Base-by-base conservation (phyloP, 495 filamentous ascomycete species). In the Sabuloglossum arenarium region DNA sequence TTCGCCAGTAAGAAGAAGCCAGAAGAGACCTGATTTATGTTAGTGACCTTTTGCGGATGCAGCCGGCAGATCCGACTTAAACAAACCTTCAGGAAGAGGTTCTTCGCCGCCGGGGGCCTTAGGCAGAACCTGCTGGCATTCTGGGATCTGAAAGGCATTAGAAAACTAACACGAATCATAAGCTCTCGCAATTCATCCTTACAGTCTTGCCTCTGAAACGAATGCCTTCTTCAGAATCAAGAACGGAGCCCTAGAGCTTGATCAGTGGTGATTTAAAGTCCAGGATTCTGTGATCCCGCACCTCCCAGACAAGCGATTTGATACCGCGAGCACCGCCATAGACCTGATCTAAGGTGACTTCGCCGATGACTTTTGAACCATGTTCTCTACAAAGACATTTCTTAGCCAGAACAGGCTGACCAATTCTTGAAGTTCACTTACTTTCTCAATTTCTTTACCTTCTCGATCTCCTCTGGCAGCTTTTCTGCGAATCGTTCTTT, bases 281-380 rank as follows among this genome's bases (percentile, higher is more conserved):
- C 24, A 53, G 9, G 14, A 5, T 0, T 27, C 43, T 9, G 28
- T 1, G 1, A 21, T 32, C 11, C 67, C 75, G 52, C 54, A 81
- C 79, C 75, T 98, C 91, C 91, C 91, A 97, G 56, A 97, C 91
- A 56, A 98, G 81, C 62, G 83, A 85, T 76, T 97, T 98, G 72
- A 98, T 93, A 60, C 91, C 93, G 75, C 93, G 88, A 63, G 93
- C 93, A 79, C 91, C 91, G 75, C 91, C 91, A 69, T 97, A 97
- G 64, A 91, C 91, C 73, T 99, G 93, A 75, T 97, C 91, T 64
- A 99, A 82, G 58, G 93, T 99, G 68, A 99, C 86, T 78, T 99
- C 88, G 65, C 90, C 88, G 63, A 99, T 73, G 60, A 96, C 84
- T 71, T 87, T 97, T 74, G 75, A 86, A 68, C 91, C 91, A 68